These are phyloP conservation scores for Boletus rufocinnamomeus DNA, from an alignment of 768 basidiomycete genomes.

Conservation along the genomic window DNA sequence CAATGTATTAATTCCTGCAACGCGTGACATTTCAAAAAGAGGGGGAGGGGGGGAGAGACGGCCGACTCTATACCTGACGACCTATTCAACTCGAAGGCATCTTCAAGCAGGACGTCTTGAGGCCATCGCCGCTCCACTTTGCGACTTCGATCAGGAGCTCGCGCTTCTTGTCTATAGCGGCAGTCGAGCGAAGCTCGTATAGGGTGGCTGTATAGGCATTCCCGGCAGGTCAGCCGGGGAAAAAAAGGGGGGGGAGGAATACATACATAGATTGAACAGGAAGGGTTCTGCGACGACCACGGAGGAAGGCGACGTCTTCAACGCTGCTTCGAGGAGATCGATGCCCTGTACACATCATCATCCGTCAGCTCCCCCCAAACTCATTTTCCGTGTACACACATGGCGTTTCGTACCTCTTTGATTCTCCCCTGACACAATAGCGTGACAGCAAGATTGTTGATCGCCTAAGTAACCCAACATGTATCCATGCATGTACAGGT, in stretches of 20 bases:
- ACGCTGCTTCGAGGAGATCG: slow-evolving; percentile 61
- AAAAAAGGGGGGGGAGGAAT: neutral
- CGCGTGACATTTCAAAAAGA: neutral
- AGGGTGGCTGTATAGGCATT: slow-evolving; percentile 55
- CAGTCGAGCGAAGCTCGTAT: slow-evolving; percentile 76
- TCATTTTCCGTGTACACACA: neutral
- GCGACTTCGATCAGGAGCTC: slow-evolving; percentile 73
- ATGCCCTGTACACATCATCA: slow-evolving; percentile 53
- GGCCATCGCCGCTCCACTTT: slow-evolving; percentile 85
- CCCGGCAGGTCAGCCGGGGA: neutral
- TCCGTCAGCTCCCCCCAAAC: neutral
- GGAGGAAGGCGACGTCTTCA: slow-evolving; percentile 65
- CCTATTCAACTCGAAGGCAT: slow-evolving; percentile 59
- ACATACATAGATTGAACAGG: slow-evolving; percentile 80
- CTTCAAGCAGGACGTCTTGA: slow-evolving; percentile 76
- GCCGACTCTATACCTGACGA: neutral
- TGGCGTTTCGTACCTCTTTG: slow-evolving; percentile 53
- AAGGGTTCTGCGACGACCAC: slow-evolving; percentile 80
- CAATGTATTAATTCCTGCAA: neutral
- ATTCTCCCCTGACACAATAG: slow-evolving; percentile 70
- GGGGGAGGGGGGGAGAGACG: too few species aligned
- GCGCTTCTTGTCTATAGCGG: slow-evolving; percentile 75
- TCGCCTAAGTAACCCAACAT: slow-evolving; percentile 45
- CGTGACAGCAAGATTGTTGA: slow-evolving; percentile 76
- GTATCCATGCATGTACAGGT: neutral